Evolutionary conservation across 176 grass and related monocot species (phyloP).

Genomic region (Raddia guianensis): DNA sequence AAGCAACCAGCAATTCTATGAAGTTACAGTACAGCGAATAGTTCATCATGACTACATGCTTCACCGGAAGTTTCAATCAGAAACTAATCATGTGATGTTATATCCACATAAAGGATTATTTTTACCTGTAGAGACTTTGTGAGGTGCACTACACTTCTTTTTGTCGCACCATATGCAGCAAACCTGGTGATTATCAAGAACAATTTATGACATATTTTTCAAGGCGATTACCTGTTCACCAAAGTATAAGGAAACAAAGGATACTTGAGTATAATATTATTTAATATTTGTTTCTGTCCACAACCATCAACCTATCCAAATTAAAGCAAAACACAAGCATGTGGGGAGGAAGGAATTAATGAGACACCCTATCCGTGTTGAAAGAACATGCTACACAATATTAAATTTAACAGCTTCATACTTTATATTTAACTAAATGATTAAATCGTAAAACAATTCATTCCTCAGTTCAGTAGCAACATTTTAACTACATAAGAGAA

Average conservation of each 20-base stretch:
- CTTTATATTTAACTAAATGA: constrained; percentile 25
- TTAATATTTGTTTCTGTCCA: constrained; percentile 24
- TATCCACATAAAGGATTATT: constrained; percentile 10
- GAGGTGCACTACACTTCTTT: constrained; percentile 91
- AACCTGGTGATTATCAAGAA: constrained; percentile 58
- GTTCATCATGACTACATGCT: constrained; percentile 7
- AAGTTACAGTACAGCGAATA: constrained; percentile 12
- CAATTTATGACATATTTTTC: constrained; percentile 11
- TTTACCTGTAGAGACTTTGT: constrained; percentile 95
- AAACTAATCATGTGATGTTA: constrained; percentile 26
- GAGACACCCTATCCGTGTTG: background rate
- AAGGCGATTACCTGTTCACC: constrained; percentile 9
- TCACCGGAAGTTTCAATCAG: constrained; percentile 8
- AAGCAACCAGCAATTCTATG: constrained; percentile 14
- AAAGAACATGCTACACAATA: background rate
- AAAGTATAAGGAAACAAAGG: constrained; percentile 22
- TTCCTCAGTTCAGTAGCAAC: background rate
- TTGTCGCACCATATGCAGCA: constrained; percentile 97
- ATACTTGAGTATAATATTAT: constrained; percentile 31
- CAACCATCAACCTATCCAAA: constrained; percentile 14
- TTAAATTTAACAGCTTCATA: background rate
- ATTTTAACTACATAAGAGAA: constrained; percentile 30
- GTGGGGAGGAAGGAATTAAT: background rate
- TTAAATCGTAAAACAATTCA: background rate
- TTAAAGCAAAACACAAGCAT: background rate